Evolutionary conservation across 73 alveolate genomes (phyloP).

Genomic region (Tetrahymena elliotti): DNA sequence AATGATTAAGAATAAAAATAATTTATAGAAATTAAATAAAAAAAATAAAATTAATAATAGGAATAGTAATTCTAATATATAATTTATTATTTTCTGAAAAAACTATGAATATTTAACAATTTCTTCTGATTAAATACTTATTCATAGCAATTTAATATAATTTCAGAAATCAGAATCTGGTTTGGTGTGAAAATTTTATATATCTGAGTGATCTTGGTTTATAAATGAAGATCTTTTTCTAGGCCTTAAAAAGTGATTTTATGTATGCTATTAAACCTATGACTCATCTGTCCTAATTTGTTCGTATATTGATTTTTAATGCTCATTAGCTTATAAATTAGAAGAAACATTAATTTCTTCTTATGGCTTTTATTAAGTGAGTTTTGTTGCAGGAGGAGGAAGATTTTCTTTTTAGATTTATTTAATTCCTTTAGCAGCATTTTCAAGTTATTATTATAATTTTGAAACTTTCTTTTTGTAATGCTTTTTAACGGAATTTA

Average conservation of each 20-base stretch:
- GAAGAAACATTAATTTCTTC: neutral
- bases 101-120: too few relatives aligned
- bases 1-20: too few relatives aligned
- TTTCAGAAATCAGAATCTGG: neutral
- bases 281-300: neutral
- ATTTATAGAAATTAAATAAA: too few relatives aligned
- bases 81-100: too few relatives aligned
- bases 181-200: neutral
- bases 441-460: neutral
- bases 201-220: neutral
- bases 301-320: neutral
- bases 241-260: neutral
- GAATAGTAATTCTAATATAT: too few relatives aligned
- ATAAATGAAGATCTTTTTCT: neutral
- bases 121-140: too few relatives aligned
- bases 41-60: too few relatives aligned
- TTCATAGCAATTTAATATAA: too few relatives aligned
- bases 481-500: neutral
- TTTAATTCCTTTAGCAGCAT: neutral
- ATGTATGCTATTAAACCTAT: neutral
- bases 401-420: neutral
- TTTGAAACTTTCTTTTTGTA: neutral
- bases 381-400: neutral
- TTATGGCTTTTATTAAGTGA: neutral
- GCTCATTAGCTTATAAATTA: neutral